Conservation (phyloP, 176 grass and related monocot genomes). For the Triticum urartu region DNA sequence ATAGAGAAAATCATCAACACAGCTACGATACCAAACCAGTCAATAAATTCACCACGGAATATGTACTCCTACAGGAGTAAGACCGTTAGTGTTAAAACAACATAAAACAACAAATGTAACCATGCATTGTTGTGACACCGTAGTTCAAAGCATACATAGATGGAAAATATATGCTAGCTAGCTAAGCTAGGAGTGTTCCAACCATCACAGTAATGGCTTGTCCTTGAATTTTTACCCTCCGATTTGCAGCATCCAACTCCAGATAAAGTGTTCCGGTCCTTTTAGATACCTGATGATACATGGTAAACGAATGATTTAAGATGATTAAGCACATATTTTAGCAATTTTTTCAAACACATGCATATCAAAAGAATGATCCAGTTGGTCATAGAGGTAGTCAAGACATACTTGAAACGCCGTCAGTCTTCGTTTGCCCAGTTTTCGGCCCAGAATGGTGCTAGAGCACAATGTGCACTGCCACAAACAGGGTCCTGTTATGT, state of each 20-base stretch:
- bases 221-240: not conserved
- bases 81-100: too few relatives aligned
- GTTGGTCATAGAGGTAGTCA: not conserved
- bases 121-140: too few relatives aligned
- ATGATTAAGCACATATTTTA: not conserved
- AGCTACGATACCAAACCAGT: too few relatives aligned
- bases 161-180: not conserved
- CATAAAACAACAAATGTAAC: too few relatives aligned
- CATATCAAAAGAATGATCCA: not conserved
- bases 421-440: constrained; percentile 57
- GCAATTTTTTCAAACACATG: not conserved
- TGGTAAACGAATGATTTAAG: not conserved
- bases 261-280: not conserved
- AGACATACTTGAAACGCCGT: constrained; percentile 50
- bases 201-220: not conserved
- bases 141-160: not conserved
- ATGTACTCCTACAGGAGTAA: too few relatives aligned
- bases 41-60: too few relatives aligned
- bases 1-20: too few relatives aligned
- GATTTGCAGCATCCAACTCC: not conserved
- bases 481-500: constrained; percentile 60
- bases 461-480: constrained; percentile 59
- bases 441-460: constrained; percentile 70
- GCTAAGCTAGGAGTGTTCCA: not conserved
- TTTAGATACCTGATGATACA: not conserved